Percentiles rank a stretch among this genome's conserved stretches.
Evolutionary conservation across 129 eudicot genomes (phyloP).

Genomic region (Helianthus annuus): HanXRQr2.0-SUNRISE NC_035446.2:124517911-124518410

Average conservation of each 20-base stretch:
- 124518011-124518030: slow-evolving; percentile 89
- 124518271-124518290: neutral
- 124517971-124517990: slow-evolving; percentile 88
- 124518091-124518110: slow-evolving; percentile 81
- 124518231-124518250: neutral
- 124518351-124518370: neutral
- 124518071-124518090: slow-evolving; percentile 98
- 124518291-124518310: neutral
- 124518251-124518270: neutral
- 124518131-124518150: neutral
- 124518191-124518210: neutral
- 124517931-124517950: slow-evolving; percentile 96
- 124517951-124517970: slow-evolving; percentile 98
- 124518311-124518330: neutral
- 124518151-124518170: neutral
- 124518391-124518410: neutral
- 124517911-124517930: slow-evolving; percentile 88
- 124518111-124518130: slow-evolving; percentile 29
- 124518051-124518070: slow-evolving; percentile 96
- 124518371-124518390: neutral
- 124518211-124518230: neutral
- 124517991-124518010: slow-evolving; percentile 89
- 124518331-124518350: neutral
- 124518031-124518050: slow-evolving; percentile 98
- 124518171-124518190: neutral